Percentiles rank a stretch among this genome's conserved stretches.
Conservation (phyloP, 768 basidiomycete genomes). For the Termitomyces sp. region DNA sequence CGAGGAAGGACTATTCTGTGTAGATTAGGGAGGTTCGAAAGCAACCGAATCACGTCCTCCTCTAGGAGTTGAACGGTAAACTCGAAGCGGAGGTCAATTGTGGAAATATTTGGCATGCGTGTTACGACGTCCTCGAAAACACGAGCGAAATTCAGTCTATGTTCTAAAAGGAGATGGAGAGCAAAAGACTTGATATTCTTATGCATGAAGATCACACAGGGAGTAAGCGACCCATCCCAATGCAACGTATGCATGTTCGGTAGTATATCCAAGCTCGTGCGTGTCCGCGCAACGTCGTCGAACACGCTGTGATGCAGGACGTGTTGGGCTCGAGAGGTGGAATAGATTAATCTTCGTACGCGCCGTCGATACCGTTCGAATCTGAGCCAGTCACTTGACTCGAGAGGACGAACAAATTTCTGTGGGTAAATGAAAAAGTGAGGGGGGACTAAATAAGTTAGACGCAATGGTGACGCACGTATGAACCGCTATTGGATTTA, state of each 20-base stretch:
- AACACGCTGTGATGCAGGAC: slow-evolving; percentile 34
- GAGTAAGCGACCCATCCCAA: slow-evolving; percentile 35
- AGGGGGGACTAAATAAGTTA: not conserved
- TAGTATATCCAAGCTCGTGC: slow-evolving; percentile 48
- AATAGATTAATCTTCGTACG: slow-evolving; percentile 35
- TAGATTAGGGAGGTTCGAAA: slow-evolving; percentile 35
- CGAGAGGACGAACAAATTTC: slow-evolving; percentile 39
- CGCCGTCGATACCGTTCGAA: slow-evolving; percentile 53
- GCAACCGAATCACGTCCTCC: not conserved
- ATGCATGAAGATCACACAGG: slow-evolving; percentile 56
- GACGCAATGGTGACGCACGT: slow-evolving; percentile 11
- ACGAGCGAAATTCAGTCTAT: slow-evolving; percentile 10
- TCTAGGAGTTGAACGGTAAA: slow-evolving; percentile 41
- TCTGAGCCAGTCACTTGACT: slow-evolving; percentile 49
- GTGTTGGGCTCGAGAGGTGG: slow-evolving; percentile 13
- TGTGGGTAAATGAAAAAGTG: slow-evolving; percentile 15
- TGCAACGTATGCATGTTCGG: slow-evolving; percentile 51
- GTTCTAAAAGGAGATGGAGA: slow-evolving; percentile 21
- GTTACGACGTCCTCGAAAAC: slow-evolving; percentile 36
- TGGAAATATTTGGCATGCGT: slow-evolving; percentile 48
- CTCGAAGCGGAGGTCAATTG: slow-evolving; percentile 42
- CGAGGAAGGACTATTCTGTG: slow-evolving; percentile 47
- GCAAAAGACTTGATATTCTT: slow-evolving; percentile 38
- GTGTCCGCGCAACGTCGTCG: slow-evolving; percentile 55
- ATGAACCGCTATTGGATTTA: slow-evolving; percentile 18